These are phyloP conservation scores for Sechiopsis laciniata DNA, from an alignment of 306 rosid species.

Conservation along the genomic window DNA sequence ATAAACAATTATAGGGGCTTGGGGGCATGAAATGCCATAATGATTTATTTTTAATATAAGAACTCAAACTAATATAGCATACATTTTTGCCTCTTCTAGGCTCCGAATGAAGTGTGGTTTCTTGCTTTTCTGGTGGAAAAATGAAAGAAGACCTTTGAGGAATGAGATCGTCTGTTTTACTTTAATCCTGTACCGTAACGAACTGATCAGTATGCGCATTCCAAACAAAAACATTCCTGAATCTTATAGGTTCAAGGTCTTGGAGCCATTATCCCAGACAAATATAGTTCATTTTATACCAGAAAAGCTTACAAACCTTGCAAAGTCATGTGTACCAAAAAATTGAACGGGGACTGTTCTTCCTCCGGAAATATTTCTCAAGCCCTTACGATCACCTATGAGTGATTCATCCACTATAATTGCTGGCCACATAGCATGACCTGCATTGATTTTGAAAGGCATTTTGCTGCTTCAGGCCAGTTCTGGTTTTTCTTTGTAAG, in stretches of 20 bases:
- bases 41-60: conserved; percentile 8
- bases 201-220: background rate
- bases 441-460: conserved; percentile 32
- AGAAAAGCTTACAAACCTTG: conserved; percentile 56
- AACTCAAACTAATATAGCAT: background rate
- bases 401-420: conserved; percentile 85
- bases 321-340: conserved; percentile 97
- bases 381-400: conserved; percentile 72
- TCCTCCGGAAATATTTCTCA: conserved; percentile 57
- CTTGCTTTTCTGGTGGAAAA: conserved; percentile 84
- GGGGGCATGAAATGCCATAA: background rate
- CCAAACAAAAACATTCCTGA: background rate
- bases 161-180: conserved; percentile 74
- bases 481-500: background rate
- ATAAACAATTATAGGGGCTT: background rate
- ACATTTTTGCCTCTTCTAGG: conserved; percentile 97
- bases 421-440: conserved; percentile 99
- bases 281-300: conserved; percentile 20
- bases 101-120: conserved; percentile 63
- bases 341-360: conserved; percentile 85
- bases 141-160: conserved; percentile 82
- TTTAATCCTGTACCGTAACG: conserved; percentile 51
- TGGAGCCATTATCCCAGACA: background rate
- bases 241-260: background rate
- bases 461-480: too few relatives aligned